These are phyloP conservation scores for Botrytis fabae DNA, from an alignment of 2,329 filamentous ascomycete genomes.

Conservation along the genomic window DNA sequence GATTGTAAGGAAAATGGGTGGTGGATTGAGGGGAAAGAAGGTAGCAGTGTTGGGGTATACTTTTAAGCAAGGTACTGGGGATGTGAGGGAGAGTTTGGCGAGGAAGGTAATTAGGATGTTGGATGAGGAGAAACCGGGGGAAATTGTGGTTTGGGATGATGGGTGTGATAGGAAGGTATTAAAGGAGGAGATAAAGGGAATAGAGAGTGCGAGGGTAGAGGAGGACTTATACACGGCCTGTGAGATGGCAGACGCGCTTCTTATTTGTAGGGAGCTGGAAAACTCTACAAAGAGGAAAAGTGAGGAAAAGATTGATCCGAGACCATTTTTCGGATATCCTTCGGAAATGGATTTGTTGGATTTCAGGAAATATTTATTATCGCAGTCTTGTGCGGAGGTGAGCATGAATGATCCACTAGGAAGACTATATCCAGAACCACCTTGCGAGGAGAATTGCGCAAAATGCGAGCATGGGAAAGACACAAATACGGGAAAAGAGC, in stretches of 20 bases:
- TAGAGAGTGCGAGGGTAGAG: slow-evolving; percentile 41
- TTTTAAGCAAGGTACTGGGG: slow-evolving; percentile 78
- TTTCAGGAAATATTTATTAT: background rate
- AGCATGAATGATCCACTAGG: background rate
- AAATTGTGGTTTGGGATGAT: slow-evolving; percentile 70
- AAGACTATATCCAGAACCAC: slow-evolving; percentile 31
- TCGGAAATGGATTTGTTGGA: slow-evolving; percentile 3
- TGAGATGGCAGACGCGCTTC: slow-evolving; percentile 47
- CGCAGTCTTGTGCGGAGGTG: background rate
- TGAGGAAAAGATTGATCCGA: slow-evolving; percentile 26
- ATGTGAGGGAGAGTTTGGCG: slow-evolving; percentile 70
- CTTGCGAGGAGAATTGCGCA: slow-evolving; percentile 39
- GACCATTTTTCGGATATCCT: slow-evolving; percentile 29
- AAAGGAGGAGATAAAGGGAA: slow-evolving; percentile 43
- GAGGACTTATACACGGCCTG: slow-evolving; percentile 49
- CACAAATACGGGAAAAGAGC: slow-evolving; percentile 15
- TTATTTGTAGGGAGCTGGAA: slow-evolving; percentile 54
- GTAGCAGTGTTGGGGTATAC: slow-evolving; percentile 72
- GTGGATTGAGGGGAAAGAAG: slow-evolving; percentile 69
- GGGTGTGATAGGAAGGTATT: slow-evolving; percentile 45
- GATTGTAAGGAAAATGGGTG: slow-evolving; percentile 66
- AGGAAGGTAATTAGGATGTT: slow-evolving; percentile 67
- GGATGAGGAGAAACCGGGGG: slow-evolving; percentile 61
- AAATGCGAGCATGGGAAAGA: slow-evolving; percentile 36
- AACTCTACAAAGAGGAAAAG: slow-evolving; percentile 30